These are phyloP conservation scores for barley (Hordeum vulgare) DNA, from an alignment of 176 grass and related monocot species.

Conservation along the genomic window MorexV3_pseudomolecules_assembly NC_058524.1:300412632-300413131, in stretches of 20 bases:
- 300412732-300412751: background rate
- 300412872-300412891: background rate
- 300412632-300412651: background rate
- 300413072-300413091: background rate
- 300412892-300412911: background rate
- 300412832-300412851: background rate
- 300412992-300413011: slow-evolving; percentile 5
- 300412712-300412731: background rate
- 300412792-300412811: background rate
- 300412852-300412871: background rate
- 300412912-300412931: background rate
- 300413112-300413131: background rate
- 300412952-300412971: background rate
- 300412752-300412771: background rate
- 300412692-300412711: background rate
- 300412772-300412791: background rate
- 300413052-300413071: background rate
- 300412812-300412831: background rate
- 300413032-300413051: background rate
- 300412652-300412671: background rate
- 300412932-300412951: background rate
- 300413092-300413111: background rate
- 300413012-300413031: background rate
- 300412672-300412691: background rate
- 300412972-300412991: background rate